These are phyloP conservation scores for Coemansia sp. DNA, from an alignment of 192 early-diverging fungal genomes.

Conservation along the genomic window DNA sequence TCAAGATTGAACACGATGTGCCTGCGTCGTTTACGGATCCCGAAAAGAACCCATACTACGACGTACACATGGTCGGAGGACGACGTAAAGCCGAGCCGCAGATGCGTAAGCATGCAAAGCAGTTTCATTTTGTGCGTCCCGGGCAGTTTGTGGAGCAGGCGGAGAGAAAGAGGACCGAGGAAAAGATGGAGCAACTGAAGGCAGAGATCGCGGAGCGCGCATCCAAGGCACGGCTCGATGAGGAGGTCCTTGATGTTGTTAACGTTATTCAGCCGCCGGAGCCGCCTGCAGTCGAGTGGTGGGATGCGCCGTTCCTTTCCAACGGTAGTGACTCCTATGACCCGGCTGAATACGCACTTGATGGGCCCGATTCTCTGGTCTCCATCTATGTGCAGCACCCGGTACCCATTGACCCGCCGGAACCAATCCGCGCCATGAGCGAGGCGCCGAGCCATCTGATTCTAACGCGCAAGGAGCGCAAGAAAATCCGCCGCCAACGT, in stretches of 20 bases:
- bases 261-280: slow-evolving; percentile 59
- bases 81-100: slow-evolving; percentile 45
- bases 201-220: slow-evolving; percentile 37
- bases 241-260: slow-evolving; percentile 31
- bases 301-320: slow-evolving; percentile 84
- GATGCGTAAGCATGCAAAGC: slow-evolving; percentile 38
- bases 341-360: slow-evolving; percentile 44
- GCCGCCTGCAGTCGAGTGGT: slow-evolving; percentile 92
- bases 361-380: slow-evolving; percentile 58
- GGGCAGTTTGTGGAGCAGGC: slow-evolving; percentile 83
- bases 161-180: slow-evolving; percentile 76
- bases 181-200: slow-evolving; percentile 54
- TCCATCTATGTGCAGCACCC: slow-evolving; percentile 44
- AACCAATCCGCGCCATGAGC: slow-evolving; percentile 19
- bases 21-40: slow-evolving; percentile 62
- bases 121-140: slow-evolving; percentile 77
- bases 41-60: slow-evolving; percentile 86
- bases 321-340: slow-evolving; percentile 66
- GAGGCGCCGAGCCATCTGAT: slow-evolving; percentile 35
- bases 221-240: slow-evolving; percentile 30
- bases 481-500: slow-evolving; percentile 88
- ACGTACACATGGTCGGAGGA: slow-evolving; percentile 60
- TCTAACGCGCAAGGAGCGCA: slow-evolving; percentile 69
- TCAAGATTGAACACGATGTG: slow-evolving; percentile 57
- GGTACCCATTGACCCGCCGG: slow-evolving; percentile 35